A percentile compares a stretch with the other conserved stretches of the same genome.
These are phyloP conservation scores for Bidens hawaiensis DNA, from an alignment of 140 eudicot species.

Conservation along the genomic window DNA sequence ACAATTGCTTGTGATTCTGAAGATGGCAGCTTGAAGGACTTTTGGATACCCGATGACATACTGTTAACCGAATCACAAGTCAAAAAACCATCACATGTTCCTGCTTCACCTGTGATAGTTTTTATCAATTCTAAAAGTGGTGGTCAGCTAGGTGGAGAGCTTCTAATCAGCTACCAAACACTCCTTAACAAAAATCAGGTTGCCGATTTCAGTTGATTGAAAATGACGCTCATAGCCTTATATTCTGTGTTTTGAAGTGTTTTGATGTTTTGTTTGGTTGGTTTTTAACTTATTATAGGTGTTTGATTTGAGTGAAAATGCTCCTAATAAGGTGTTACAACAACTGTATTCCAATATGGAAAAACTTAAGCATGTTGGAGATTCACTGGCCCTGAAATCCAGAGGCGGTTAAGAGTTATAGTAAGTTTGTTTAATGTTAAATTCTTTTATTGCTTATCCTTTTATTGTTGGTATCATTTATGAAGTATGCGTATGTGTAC, in stretches of 20 bases:
- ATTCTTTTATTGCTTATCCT: background rate
- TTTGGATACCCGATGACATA: conserved; percentile 62
- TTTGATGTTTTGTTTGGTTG: conserved; percentile 9
- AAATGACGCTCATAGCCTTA: background rate
- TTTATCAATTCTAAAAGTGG: conserved; percentile 84
- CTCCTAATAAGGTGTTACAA: conserved; percentile 67
- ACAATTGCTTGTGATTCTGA: conserved; percentile 9
- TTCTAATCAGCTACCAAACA: conserved; percentile 47
- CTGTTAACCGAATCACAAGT: conserved; percentile 33
- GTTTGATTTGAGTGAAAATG: conserved; percentile 63
- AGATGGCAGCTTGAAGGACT: conserved; percentile 35
- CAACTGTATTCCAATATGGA: conserved; percentile 57
- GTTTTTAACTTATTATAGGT: conserved; percentile 66
- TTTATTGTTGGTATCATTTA: background rate
- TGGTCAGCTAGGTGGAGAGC: conserved; percentile 89
- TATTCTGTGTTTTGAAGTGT: background rate
- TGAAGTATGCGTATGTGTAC: background rate
- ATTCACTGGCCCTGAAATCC: conserved; percentile 48
- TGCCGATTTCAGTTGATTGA: background rate
- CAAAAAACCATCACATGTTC: conserved; percentile 24
- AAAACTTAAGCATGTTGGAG: conserved; percentile 61
- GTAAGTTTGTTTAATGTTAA: conserved; percentile 35
- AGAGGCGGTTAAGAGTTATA: conserved; percentile 56
- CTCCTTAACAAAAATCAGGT: conserved; percentile 79
- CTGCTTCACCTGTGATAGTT: conserved; percentile 70